Evolutionary conservation across 73 alveolate species (phyloP), one percentile per base, ranked within the genome.

Genomic region (Diophrys appendiculata): DNA sequence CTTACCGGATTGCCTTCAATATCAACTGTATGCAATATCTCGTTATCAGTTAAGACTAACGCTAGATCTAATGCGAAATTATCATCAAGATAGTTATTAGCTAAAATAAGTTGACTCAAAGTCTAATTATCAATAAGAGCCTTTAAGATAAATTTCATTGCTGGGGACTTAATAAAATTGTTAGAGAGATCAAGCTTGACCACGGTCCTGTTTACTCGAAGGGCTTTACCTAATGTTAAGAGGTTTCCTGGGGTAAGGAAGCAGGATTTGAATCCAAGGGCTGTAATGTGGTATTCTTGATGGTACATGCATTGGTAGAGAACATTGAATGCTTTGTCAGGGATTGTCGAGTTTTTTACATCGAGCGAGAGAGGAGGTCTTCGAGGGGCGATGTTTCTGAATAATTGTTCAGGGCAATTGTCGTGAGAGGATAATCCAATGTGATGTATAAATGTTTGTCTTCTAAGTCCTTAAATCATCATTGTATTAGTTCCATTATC

Each of bases 281-380:
- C 72, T 67, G 53, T 83, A 33, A 83, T 29, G 31, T 83, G 75
- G 43, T 75, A 83, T 0, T 83, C 86, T 2, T 28, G 25, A 33
- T 18, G 25, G 29, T 78, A 31, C 1, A 83, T 33, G 22, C 81
- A 68, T 2, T 26, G 54, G 56, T 24, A 35, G 3, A 83, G 30
- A 52, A 33, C 30, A 31, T 65, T 76, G 2, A 65, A 18, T 28
- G 91, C 80, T 13, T 31, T 24, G 67, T 64, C 30, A n/a, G 91
- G 65, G 55, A 83, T 23, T 25, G 81, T 5, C 26, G 77, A 33
- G 74, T 83, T 83, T 29, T 86, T 73, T 70, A 83, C 43, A 52
- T 83, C 75, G 23, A 83, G 29, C 68, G 72, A 55, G 22, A 83
- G 22, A 29, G 91, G 81, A 22, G 91, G 91, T 68, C 52, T 83